Conservation (phyloP, 2,329 filamentous ascomycete species). For the Chrysoporthe deuterocubensis region DNA sequence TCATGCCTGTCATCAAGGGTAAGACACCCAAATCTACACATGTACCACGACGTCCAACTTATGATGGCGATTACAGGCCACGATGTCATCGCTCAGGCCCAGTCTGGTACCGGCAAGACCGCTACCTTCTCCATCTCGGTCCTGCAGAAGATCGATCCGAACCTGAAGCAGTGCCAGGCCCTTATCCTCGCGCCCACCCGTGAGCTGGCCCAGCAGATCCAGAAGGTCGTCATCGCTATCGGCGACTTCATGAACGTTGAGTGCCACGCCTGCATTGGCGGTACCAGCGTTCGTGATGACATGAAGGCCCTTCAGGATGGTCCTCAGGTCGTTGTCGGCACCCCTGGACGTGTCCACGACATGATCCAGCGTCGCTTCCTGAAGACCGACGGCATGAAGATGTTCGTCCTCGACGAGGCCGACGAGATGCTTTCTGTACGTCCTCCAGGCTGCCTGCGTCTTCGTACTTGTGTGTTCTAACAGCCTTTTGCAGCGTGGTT, state of each 20-base stretch:
- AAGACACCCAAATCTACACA: constrained; percentile 41
- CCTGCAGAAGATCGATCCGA: constrained; percentile 93
- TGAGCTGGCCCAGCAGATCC: constrained; percentile 96
- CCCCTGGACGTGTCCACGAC: constrained; percentile 85
- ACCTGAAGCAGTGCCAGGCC: constrained; percentile 89
- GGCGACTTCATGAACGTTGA: constrained; percentile 99
- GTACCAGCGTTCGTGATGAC: constrained; percentile 96
- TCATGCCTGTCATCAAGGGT: constrained; percentile 99
- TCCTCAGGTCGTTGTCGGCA: constrained; percentile 96
- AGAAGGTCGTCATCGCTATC: constrained; percentile 99
- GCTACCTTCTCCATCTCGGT: constrained; percentile 96
- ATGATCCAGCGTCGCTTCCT: constrained; percentile 64
- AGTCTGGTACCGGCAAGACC: constrained; percentile 97
- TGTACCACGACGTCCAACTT: constrained; percentile 13
- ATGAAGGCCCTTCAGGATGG: constrained; percentile 97
- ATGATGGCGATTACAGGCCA: constrained; percentile 63
- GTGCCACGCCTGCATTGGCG: constrained; percentile 97
- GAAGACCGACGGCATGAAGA: constrained; percentile 66
- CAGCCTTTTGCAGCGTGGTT: constrained; percentile 76
- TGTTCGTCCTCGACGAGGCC: constrained; percentile 65
- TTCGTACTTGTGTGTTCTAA: constrained; percentile 39
- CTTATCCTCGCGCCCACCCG: constrained; percentile 94
- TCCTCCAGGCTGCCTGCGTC: constrained; percentile 29
- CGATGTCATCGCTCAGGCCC: constrained; percentile 99
- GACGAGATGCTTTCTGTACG: constrained; percentile 76